Conservation (phyloP, 2,329 filamentous ascomycete species). For the Ceratocystis albifundus region DNA sequence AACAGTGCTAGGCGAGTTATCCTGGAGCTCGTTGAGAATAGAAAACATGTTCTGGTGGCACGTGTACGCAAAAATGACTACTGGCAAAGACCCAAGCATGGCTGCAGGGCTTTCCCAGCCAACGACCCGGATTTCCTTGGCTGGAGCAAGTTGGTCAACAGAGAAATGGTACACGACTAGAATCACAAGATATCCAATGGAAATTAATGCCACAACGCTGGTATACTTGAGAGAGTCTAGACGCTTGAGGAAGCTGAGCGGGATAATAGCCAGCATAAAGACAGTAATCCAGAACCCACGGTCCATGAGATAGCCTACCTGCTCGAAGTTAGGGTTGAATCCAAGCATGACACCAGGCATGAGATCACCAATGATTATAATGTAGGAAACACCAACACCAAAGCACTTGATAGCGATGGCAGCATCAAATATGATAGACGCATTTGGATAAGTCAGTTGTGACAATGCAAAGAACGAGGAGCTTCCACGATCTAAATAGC, state of each 20-base stretch:
- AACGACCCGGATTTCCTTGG: constrained; percentile 64
- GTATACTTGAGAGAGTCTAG: constrained; percentile 97
- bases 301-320: constrained; percentile 64
- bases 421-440: constrained; percentile 85
- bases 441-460: constrained; percentile 92
- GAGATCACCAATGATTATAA: constrained; percentile 96
- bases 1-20: constrained; percentile 64
- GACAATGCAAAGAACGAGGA: constrained; percentile 95
- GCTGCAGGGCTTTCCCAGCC: constrained; percentile 68
- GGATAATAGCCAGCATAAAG: constrained; percentile 94
- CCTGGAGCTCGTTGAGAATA: constrained; percentile 84
- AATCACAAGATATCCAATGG: constrained; percentile 87
- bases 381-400: constrained; percentile 89
- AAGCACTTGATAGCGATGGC: constrained; percentile 98
- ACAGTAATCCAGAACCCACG: constrained; percentile 95
- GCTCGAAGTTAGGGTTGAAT: constrained; percentile 54
- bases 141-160: constrained; percentile 61
- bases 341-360: constrained; percentile 91
- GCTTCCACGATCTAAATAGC: constrained; percentile 79
- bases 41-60: constrained; percentile 99
- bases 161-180: constrained; percentile 88
- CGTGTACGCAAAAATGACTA: constrained; percentile 98
- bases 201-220: constrained; percentile 77
- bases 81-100: constrained; percentile 74
- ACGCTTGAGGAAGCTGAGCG: constrained; percentile 78